Base-by-base conservation (phyloP, 495 filamentous ascomycete species). In the Trypethelium eluteriae region DNA sequence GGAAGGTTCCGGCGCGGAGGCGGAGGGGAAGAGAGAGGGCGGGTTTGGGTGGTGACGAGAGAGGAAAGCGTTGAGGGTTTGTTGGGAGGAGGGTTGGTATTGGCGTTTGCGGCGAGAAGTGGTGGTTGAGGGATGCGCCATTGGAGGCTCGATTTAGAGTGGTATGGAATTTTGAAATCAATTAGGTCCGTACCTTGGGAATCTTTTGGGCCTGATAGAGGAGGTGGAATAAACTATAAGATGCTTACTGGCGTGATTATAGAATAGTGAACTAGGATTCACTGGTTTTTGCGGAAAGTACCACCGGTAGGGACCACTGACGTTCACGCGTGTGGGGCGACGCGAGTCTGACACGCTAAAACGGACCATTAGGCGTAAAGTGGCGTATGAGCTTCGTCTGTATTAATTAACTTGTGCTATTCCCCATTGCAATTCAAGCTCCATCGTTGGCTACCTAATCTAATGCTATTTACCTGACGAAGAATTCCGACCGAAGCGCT, bases 11-110 rank as follows among this genome's bases (percentile, higher is more conserved):
- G 32, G 44, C 61, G 65, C 64, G 59, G 65, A 63, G 46, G 41
- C 12, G 35, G 64, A 59, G 35, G 47, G 39, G 25, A 64, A 50
- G 46, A 66, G 38, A 12, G 7, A 18, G n/a, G 18, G 65, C n/a
- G 12, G 38, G 56, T 69, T 44, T 38, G 67, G 64, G 39, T 49
- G 25, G 62, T 71, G 63, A 2, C 64, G 70, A 32, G 71, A 66
- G 66, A 80, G 78, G 73, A 74, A 79, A 62, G 73, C 73, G 39
- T 72, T 76, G 62, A 81, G 79, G n/a, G n/a, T 59, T 59, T 59
- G 18, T 59, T 59, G 53, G 18, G 53, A 59, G 38, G 77, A 76
- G 41, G 78, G 74, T 67, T 81, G 80, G 68, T 73, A 81, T 2
- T 66, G 74, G 16, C 79, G 75, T 72, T 82, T 81, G 67, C 67